Conservation (phyloP, 768 basidiomycete genomes). For the Holtermannia corniformis region DNA sequence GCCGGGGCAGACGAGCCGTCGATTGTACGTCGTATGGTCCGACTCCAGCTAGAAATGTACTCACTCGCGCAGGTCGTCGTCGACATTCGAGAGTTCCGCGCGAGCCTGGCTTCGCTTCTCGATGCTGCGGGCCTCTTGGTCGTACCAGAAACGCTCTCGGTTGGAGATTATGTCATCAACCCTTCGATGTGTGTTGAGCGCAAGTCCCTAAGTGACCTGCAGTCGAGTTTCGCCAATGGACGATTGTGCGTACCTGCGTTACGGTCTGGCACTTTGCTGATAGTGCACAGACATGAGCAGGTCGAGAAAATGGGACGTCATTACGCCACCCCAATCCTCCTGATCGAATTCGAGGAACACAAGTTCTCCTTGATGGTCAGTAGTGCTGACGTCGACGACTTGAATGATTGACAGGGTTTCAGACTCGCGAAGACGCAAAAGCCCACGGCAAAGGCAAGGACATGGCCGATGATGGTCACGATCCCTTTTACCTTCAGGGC, state of each 20-base stretch:
- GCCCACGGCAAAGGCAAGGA: constrained; percentile 15
- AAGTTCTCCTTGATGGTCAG: constrained; percentile 79
- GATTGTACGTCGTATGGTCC: constrained; percentile 26
- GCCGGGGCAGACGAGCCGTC: constrained; percentile 58
- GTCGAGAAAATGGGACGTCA: constrained; percentile 95
- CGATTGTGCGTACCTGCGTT: constrained; percentile 68
- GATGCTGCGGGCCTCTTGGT: constrained; percentile 72
- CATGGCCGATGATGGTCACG: constrained; percentile 46
- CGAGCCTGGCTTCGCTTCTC: constrained; percentile 76
- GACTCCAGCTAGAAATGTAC: background rate
- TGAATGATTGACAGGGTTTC: no score
- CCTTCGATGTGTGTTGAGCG: constrained; percentile 94
- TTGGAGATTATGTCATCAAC: constrained; percentile 91
- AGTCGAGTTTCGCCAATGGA: constrained; percentile 89
- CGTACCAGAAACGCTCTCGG: constrained; percentile 82
- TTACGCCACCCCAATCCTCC: constrained; percentile 83
- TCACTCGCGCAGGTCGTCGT: constrained; percentile 63
- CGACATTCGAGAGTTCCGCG: constrained; percentile 94
- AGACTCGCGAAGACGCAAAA: constrained; percentile 40
- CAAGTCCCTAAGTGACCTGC: constrained; percentile 84
- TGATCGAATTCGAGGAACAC: constrained; percentile 97
- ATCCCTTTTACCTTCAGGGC: constrained; percentile 62
- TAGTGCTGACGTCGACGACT: no score
- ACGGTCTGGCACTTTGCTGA: background rate
- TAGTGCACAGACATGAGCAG: constrained; percentile 67